Evolutionary conservation across 768 basidiomycete species (phyloP).

Genomic region (Ramaria rubella): DNA sequence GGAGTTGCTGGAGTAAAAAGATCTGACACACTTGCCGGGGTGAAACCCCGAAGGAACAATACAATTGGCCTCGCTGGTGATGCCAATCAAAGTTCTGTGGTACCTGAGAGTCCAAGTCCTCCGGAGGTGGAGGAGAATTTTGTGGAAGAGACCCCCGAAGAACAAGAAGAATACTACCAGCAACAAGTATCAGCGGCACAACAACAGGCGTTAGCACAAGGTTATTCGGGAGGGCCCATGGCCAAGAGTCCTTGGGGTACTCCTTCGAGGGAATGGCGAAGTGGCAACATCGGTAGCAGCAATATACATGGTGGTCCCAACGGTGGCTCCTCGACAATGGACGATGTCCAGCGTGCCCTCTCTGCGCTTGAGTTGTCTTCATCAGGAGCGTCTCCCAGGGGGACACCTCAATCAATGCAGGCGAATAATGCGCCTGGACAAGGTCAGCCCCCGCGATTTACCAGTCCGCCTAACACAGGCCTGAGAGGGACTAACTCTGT

Average conservation of each 20-base stretch:
- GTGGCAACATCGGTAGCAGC: neutral
- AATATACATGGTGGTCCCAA: constrained; percentile 6
- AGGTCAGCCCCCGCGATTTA: constrained; percentile 66
- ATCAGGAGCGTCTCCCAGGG: constrained; percentile 3
- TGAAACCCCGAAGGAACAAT: constrained; percentile 22
- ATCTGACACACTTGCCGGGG: constrained; percentile 65
- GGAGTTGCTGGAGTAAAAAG: constrained; percentile 52
- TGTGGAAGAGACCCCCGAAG: constrained; percentile 33
- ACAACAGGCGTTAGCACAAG: constrained; percentile 24
- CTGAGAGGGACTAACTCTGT: constrained; percentile 13
- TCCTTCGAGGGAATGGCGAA: constrained; percentile 1
- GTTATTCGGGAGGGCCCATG: neutral
- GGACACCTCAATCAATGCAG: constrained; percentile 3
- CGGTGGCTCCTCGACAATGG: constrained; percentile 37
- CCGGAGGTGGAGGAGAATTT: constrained; percentile 33
- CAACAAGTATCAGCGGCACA: constrained; percentile 35
- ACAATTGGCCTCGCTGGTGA: constrained; percentile 8
- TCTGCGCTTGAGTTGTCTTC: constrained; percentile 54
- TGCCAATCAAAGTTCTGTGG: constrained; percentile 18
- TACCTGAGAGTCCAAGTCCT: constrained; percentile 32
- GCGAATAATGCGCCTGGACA: constrained; percentile 33
- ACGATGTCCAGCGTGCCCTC: constrained; percentile 72
- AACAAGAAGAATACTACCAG: constrained; percentile 49
- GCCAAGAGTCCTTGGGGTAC: constrained; percentile 4
- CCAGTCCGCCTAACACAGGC: constrained; percentile 39